Conservation (phyloP, 1,139 yeast species). For the Protomyces macrosporus region DNA sequence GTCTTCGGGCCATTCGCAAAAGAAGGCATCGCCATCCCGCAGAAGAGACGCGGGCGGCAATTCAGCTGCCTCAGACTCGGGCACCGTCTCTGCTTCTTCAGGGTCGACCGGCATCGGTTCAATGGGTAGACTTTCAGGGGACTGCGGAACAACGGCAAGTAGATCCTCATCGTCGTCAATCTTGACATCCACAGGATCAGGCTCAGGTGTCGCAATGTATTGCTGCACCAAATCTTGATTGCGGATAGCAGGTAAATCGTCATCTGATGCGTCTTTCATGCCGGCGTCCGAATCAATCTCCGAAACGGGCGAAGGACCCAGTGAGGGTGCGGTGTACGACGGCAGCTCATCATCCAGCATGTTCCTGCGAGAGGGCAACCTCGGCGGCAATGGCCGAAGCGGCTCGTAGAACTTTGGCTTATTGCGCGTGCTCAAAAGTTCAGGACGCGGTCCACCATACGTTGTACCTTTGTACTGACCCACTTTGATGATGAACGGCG, state of each 20-base stretch:
- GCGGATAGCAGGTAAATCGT: slow-evolving; percentile 2
- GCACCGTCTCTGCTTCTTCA: not conserved
- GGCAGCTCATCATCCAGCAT: not conserved
- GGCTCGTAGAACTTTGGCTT: not conserved
- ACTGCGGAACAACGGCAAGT: not conserved
- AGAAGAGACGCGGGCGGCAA: not conserved
- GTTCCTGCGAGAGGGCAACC: not conserved
- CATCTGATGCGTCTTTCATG: slow-evolving; percentile 30
- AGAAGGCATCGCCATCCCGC: slow-evolving; percentile 45
- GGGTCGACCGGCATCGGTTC: not conserved
- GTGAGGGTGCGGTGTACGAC: not conserved
- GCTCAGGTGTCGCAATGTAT: not conserved
- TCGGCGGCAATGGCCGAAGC: not conserved
- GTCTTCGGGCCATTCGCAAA: slow-evolving; percentile 65
- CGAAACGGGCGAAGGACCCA: not conserved
- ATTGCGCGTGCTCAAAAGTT: not conserved
- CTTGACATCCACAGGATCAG: not conserved
- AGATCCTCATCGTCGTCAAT: not conserved
- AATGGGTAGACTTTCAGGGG: not conserved
- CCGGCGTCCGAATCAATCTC: slow-evolving; percentile 23
- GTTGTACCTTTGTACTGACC: slow-evolving; percentile 10
- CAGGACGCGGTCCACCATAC: not conserved
- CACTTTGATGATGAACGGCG: slow-evolving; percentile 16
- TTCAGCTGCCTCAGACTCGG: not conserved
- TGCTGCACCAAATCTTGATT: not conserved